A percentile compares a stretch with the other conserved stretches of the same genome.
Conservation (phyloP, 1,284 basidiomycete genomes). For the Leccinum laetum region DNA sequence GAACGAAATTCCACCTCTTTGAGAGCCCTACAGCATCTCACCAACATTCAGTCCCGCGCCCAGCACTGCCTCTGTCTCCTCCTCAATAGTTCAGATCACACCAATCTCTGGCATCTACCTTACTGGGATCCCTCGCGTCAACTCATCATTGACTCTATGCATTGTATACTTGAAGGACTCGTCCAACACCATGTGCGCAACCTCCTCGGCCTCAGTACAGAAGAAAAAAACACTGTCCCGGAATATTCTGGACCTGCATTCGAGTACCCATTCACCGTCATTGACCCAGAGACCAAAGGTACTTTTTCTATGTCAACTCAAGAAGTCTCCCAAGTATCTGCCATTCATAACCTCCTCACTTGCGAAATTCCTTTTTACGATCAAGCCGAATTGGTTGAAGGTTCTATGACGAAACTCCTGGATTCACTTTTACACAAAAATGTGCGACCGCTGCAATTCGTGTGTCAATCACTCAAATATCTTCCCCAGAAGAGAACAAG, state of each 20-base stretch:
- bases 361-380: neutral
- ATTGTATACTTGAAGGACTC: conserved; percentile 19
- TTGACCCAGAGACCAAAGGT: neutral
- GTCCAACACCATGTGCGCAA: neutral
- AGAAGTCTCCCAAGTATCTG: neutral
- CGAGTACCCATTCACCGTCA: neutral
- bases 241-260: neutral
- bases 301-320: neutral
- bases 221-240: neutral
- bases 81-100: neutral
- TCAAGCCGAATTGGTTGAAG: neutral
- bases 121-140: conserved; percentile 21
- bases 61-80: neutral
- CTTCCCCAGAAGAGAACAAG: neutral
- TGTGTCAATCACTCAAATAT: conserved; percentile 9
- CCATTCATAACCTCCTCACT: neutral
- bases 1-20: neutral
- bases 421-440: conserved; percentile 6
- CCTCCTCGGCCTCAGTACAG: neutral
- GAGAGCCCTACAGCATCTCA: neutral
- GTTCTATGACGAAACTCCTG: neutral
- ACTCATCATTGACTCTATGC: conserved; percentile 19
- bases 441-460: neutral
- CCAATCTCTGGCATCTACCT: conserved; percentile 12
- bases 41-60: neutral